phyloP scores from a whole-genome alignment of 1,139 yeast genomes.

The Saccharomyces hybrid region DNA sequence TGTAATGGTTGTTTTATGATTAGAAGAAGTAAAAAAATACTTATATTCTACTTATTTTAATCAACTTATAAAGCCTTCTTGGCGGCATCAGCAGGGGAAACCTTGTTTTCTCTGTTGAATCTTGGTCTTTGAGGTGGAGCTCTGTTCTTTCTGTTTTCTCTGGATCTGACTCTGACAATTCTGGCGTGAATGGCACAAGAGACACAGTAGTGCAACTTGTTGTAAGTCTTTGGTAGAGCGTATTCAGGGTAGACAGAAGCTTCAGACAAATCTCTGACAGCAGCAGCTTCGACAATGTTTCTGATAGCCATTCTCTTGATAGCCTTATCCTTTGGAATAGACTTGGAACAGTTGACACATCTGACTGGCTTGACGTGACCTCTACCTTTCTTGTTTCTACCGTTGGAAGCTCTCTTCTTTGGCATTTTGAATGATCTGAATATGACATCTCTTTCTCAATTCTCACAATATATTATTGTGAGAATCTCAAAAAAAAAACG shows the following conservation, averaged over 20 bases:
- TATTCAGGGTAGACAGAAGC: constrained; percentile 99
- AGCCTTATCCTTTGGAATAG: constrained; percentile 99
- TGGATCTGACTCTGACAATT: constrained; percentile 99
- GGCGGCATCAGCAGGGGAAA: constrained; percentile 97
- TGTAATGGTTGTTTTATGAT: neutral
- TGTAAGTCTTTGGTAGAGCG: constrained; percentile 99
- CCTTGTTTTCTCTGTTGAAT: constrained; percentile 86
- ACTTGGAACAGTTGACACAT: constrained; percentile 99
- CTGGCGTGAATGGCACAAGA: constrained; percentile 99
- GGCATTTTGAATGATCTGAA: constrained; percentile 57
- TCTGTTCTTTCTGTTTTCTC: constrained; percentile 98
- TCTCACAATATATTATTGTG: too few species aligned
- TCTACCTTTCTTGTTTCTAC: constrained; percentile 99
- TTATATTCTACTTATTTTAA: neutral
- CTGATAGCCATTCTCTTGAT: constrained; percentile 99
- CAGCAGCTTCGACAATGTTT: constrained; percentile 99
- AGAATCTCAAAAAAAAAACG: too few species aligned
- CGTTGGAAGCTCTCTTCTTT: constrained; percentile 99
- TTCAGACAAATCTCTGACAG: constrained; percentile 99
- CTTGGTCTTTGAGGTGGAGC: constrained; percentile 99
- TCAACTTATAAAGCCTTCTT: constrained; percentile 61
- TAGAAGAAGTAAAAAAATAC: neutral
- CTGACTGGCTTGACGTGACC: constrained; percentile 99
- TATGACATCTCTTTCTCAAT: too few species aligned
- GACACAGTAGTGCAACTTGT: constrained; percentile 99